Evolutionary conservation across 495 filamentous ascomycete genomes (phyloP).

Genomic region (Neurospora sp.): DNA sequence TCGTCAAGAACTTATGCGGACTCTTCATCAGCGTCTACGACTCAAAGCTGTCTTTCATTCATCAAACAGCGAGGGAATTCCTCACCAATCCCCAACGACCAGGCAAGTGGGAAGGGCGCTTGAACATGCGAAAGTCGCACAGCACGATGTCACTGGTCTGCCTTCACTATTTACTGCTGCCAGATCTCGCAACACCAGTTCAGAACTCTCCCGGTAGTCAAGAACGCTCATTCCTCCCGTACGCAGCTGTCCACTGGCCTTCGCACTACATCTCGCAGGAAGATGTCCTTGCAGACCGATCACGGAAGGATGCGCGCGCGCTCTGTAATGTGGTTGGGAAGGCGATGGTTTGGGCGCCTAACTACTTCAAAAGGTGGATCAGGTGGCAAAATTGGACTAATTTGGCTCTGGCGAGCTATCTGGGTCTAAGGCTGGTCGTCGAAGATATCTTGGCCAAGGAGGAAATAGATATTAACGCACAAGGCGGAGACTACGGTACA

Average conservation of each 20-base stretch:
- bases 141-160: constrained; percentile 7
- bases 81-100: constrained; percentile 8
- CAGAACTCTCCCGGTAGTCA: neutral
- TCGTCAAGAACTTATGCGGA: too few species aligned
- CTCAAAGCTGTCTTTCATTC: constrained; percentile 28
- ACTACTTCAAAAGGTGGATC: neutral
- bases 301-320: neutral
- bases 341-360: neutral
- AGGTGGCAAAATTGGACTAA: neutral
- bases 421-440: constrained; percentile 3
- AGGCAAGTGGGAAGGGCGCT: constrained; percentile 9
- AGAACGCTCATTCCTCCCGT: constrained; percentile 7
- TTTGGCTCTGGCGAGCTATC: constrained; percentile 2
- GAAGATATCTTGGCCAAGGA: neutral
- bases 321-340: neutral
- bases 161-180: constrained; percentile 9
- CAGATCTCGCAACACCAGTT: neutral
- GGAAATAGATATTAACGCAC: neutral
- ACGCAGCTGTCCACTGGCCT: constrained; percentile 13
- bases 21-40: too few species aligned
- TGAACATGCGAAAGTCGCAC: constrained; percentile 7
- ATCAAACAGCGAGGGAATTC: constrained; percentile 35
- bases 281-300: neutral
- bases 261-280: constrained; percentile 8
- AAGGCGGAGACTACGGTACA: too few species aligned